Percentiles rank a stretch among this genome's conserved stretches.
phyloP scores from a whole-genome alignment of 2,329 filamentous ascomycete species.

The Penicillium sp. region DNA sequence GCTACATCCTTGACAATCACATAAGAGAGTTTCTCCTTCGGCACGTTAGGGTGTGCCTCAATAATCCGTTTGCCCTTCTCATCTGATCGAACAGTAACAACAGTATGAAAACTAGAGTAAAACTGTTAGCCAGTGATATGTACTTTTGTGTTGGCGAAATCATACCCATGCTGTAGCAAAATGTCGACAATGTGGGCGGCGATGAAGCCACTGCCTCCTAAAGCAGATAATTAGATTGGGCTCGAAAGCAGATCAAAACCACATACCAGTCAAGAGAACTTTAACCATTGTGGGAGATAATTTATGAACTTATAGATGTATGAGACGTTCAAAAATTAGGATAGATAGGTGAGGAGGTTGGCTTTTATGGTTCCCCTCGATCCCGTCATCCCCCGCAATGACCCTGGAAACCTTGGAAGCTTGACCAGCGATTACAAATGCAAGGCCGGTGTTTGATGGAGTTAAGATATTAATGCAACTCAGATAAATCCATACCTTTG shows the following conservation, averaged over 20 bases:
- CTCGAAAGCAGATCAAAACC: slow-evolving; percentile 30
- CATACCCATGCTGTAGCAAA: slow-evolving; percentile 52
- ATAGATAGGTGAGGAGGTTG: not conserved
- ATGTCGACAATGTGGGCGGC: slow-evolving; percentile 62
- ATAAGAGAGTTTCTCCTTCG: slow-evolving; percentile 60
- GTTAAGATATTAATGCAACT: not conserved
- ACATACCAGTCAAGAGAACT: slow-evolving; percentile 39
- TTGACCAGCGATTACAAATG: slow-evolving; percentile 20
- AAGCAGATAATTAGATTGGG: slow-evolving; percentile 21
- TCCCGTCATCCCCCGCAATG: slow-evolving; percentile 20
- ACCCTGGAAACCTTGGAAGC: not conserved
- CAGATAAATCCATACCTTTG: not conserved
- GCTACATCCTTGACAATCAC: slow-evolving; percentile 72
- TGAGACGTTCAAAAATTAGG: not conserved
- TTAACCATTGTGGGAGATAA: slow-evolving; percentile 33
- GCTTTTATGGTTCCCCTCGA: slow-evolving; percentile 24
- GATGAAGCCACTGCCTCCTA: slow-evolving; percentile 63
- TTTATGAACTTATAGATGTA: not conserved
- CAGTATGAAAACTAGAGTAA: slow-evolving; percentile 53
- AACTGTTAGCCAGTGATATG: not conserved
- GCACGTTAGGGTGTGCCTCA: slow-evolving; percentile 49
- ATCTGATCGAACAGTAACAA: slow-evolving; percentile 61
- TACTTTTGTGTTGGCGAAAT: no score
- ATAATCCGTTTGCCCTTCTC: slow-evolving; percentile 62
- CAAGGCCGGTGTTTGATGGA: not conserved